Percentiles rank a stretch among this genome's conserved stretches.
These are phyloP conservation scores for Pythium oligandrum DNA, from an alignment of 352 stramenopile species.

Conservation along the genomic window DNA sequence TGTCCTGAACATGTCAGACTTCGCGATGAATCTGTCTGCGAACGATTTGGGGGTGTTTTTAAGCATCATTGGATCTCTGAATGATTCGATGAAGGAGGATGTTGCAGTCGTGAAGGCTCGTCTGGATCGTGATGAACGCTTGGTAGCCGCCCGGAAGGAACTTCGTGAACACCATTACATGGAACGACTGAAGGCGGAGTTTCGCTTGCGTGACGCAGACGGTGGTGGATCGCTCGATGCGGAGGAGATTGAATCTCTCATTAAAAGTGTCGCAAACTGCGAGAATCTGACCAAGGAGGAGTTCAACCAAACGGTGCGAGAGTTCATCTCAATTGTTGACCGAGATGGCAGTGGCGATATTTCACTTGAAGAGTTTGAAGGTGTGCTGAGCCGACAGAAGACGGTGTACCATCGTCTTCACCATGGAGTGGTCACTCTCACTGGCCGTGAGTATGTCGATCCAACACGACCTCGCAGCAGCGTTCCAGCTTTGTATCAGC, in stretches of 20 bases:
- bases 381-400: constrained; percentile 59
- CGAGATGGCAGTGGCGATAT: constrained; percentile 77
- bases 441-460: constrained; percentile 73
- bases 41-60: constrained; percentile 79
- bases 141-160: constrained; percentile 39
- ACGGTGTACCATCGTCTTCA: constrained; percentile 68
- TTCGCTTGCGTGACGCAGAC: constrained; percentile 66
- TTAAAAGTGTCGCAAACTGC: constrained; percentile 65
- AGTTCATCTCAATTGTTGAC: constrained; percentile 79
- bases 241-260: constrained; percentile 52
- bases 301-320: constrained; percentile 66
- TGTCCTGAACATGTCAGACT: constrained; percentile 80
- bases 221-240: constrained; percentile 70
- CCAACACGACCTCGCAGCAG: constrained; percentile 53
- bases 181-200: constrained; percentile 68
- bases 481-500: constrained; percentile 55
- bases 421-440: constrained; percentile 53
- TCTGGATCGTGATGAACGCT: constrained; percentile 35
- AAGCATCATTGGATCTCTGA: constrained; percentile 62
- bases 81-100: constrained; percentile 69
- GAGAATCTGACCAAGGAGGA: constrained; percentile 70
- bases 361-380: constrained; percentile 81
- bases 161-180: constrained; percentile 68
- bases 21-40: constrained; percentile 76
- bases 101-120: constrained; percentile 50